Percentiles rank a stretch among this genome's conserved stretches.
These are phyloP conservation scores for Clitocybe nebularis DNA, from an alignment of 1,284 basidiomycete species.

Conservation along the genomic window DNA sequence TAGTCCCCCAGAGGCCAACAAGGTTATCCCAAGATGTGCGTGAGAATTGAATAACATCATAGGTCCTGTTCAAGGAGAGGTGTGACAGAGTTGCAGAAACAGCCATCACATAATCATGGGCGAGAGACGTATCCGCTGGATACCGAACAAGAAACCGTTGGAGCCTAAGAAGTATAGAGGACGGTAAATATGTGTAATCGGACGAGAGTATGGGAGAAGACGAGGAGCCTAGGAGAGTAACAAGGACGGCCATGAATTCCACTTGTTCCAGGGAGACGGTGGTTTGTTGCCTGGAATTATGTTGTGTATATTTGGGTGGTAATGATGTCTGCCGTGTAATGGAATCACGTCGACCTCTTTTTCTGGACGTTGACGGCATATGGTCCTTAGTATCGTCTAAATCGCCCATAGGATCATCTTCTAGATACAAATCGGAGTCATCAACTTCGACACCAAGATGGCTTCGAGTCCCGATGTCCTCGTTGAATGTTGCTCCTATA, in stretches of 20 bases:
- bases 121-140: conserved; percentile 67
- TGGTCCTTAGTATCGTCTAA: conserved; percentile 21
- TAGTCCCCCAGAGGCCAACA: conserved; percentile 71
- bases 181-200: conserved; percentile 35
- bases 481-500: conserved; percentile 38
- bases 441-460: conserved; percentile 18
- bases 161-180: conserved; percentile 60
- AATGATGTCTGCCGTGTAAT: conserved; percentile 19
- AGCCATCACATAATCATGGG: conserved; percentile 67
- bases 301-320: conserved; percentile 13
- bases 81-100: conserved; percentile 69
- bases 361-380: conserved; percentile 25
- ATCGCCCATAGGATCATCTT: conserved; percentile 18
- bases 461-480: conserved; percentile 26
- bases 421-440: conserved; percentile 29
- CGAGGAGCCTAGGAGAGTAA: conserved; percentile 59
- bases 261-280: conserved; percentile 59
- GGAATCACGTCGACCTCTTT: conserved; percentile 26
- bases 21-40: conserved; percentile 59
- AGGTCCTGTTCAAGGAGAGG: conserved; percentile 67
- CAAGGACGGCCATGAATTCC: conserved; percentile 67
- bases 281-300: conserved; percentile 16
- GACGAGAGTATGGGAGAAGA: conserved; percentile 50
- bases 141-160: conserved; percentile 64
- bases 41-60: conserved; percentile 57